A percentile compares a stretch with the other conserved stretches of the same genome.
phyloP scores from a whole-genome alignment of 345 rosid genomes.

The Excoecaria agallocha region DNA sequence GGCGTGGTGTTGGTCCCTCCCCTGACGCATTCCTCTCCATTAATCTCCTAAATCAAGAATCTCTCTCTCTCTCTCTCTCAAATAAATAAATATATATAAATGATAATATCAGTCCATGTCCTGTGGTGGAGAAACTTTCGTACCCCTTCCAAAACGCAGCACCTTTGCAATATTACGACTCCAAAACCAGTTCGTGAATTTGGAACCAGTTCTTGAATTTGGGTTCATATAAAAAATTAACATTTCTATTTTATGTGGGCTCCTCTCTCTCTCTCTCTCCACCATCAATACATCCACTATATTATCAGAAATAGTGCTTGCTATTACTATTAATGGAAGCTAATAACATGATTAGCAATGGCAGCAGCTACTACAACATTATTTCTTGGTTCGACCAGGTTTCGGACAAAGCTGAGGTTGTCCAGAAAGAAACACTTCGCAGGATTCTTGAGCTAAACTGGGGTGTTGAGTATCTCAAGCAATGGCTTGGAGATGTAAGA shows the following conservation, averaged over 20 bases:
- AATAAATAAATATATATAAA: not conserved
- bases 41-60: slow-evolving; percentile 1
- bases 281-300: too few species aligned
- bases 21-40: not conserved
- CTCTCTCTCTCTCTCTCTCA: not conserved
- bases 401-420: slow-evolving; percentile 44
- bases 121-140: slow-evolving; percentile 36
- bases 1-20: not conserved
- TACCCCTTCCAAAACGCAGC: slow-evolving; percentile 14
- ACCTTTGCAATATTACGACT: not conserved
- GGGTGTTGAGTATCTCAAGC: slow-evolving; percentile 60
- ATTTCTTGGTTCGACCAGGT: slow-evolving; percentile 63
- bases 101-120: slow-evolving; percentile 12
- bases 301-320: too few species aligned
- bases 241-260: too few species aligned
- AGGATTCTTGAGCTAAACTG: slow-evolving; percentile 60
- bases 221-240: too few species aligned
- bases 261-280: too few species aligned
- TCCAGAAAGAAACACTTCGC: slow-evolving; percentile 69
- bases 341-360: slow-evolving; percentile 6
- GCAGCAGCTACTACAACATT: slow-evolving; percentile 38
- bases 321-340: too few species aligned
- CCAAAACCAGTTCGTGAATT: too few species aligned
- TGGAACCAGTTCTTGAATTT: too few species aligned
- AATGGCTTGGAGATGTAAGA: slow-evolving; percentile 54